phyloP scores from a whole-genome alignment of 192 early-diverging fungal genomes.

The Glomus cerebriforme region DNA sequence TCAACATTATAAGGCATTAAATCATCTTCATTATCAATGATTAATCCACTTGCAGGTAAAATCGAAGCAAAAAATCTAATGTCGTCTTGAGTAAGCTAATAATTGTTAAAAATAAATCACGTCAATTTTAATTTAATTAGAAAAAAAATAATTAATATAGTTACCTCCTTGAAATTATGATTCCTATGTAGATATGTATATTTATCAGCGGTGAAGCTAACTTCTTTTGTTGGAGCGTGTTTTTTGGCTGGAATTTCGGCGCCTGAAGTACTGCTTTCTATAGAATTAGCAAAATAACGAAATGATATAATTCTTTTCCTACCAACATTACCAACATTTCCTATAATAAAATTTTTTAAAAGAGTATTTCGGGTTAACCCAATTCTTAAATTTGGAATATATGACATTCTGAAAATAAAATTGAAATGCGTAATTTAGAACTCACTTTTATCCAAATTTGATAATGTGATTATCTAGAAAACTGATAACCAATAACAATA shows the following conservation, averaged over 20 bases:
- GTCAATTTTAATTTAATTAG: not conserved
- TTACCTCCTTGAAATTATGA: constrained; percentile 43
- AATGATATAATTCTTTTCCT: no score
- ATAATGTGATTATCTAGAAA: no score
- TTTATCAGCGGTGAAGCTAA: constrained; percentile 47
- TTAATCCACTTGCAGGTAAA: constrained; percentile 44
- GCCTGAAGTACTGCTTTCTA: not conserved
- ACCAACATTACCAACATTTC: no score
- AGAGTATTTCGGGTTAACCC: no score
- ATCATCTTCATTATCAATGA: constrained; percentile 58
- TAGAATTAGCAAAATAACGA: not conserved
- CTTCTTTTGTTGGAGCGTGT: constrained; percentile 17
- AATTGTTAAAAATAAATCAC: not conserved
- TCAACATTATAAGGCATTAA: constrained; percentile 78
- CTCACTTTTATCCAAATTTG: no score
- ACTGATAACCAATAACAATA: no score
- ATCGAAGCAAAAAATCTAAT: constrained; percentile 61
- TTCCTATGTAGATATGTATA: constrained; percentile 51
- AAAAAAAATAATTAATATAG: not conserved
- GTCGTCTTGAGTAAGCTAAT: constrained; percentile 58
- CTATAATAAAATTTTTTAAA: no score
- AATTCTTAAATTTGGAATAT: no score
- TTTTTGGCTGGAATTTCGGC: not conserved
- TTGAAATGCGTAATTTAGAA: no score
- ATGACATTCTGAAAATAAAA: no score